Percentiles rank a stretch among this genome's conserved stretches.
phyloP scores from a whole-genome alignment of 1,139 yeast species.

The Suhomyces ambrosiae region DNA sequence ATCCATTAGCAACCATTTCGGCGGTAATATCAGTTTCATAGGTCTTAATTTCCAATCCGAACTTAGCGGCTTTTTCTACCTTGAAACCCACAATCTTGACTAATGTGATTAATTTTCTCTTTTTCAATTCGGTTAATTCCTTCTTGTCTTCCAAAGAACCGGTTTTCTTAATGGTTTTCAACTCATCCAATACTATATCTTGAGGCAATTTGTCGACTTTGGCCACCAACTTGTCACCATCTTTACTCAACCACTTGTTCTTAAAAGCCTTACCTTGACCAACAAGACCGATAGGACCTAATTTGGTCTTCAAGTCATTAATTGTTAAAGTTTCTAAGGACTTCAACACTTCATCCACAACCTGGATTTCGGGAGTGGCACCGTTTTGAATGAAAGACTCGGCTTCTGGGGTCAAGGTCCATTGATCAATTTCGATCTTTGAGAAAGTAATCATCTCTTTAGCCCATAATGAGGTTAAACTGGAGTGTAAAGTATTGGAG shows the following conservation, averaged over 20 bases:
- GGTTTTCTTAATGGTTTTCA: constrained; percentile 57
- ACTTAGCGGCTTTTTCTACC: constrained; percentile 79
- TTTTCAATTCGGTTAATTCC: constrained; percentile 81
- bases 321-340: constrained; percentile 80
- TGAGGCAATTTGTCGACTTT: constrained; percentile 54
- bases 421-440: constrained; percentile 73
- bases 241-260: constrained; percentile 93
- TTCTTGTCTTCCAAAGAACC: constrained; percentile 65
- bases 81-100: constrained; percentile 75
- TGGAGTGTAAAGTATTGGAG: constrained; percentile 57
- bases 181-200: constrained; percentile 68
- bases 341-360: constrained; percentile 73
- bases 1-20: constrained; percentile 80
- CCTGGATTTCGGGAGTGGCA: constrained; percentile 79
- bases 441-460: constrained; percentile 77
- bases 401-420: constrained; percentile 82
- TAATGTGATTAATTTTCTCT: constrained; percentile 81
- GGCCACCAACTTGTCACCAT: constrained; percentile 75
- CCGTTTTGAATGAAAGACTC: constrained; percentile 75
- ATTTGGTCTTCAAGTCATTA: constrained; percentile 71
- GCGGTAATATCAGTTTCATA: constrained; percentile 92
- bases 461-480: constrained; percentile 83
- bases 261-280: constrained; percentile 99
- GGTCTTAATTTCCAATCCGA: constrained; percentile 76
- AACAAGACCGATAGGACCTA: constrained; percentile 82